Conservation (phyloP, 2,329 filamentous ascomycete genomes). For the Aureobasidium leucospermi region DNA sequence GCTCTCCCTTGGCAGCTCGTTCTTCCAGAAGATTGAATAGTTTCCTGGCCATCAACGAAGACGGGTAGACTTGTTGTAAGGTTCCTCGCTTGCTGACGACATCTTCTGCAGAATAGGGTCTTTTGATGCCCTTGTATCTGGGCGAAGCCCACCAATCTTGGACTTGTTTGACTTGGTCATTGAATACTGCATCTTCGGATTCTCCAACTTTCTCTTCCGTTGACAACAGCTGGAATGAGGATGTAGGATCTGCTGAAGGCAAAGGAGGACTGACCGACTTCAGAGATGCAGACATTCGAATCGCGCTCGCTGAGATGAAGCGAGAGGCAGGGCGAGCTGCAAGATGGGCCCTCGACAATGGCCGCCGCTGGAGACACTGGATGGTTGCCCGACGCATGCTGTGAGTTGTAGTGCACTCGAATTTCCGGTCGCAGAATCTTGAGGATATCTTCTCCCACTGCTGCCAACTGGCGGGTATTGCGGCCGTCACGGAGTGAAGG, state of each 20-base stretch:
- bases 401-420: not conserved
- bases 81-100: constrained; percentile 90
- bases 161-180: constrained; percentile 76
- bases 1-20: constrained; percentile 68
- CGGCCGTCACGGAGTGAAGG: not conserved
- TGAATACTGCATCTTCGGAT: constrained; percentile 78
- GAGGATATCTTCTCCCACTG: not conserved
- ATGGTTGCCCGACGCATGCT: constrained; percentile 16
- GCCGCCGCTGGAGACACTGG: constrained; percentile 22
- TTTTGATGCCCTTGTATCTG: constrained; percentile 80
- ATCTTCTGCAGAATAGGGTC: constrained; percentile 83
- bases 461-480: not conserved
- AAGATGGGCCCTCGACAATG: constrained; percentile 16
- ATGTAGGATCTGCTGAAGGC: constrained; percentile 55
- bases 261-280: constrained; percentile 54
- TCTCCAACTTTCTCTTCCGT: constrained; percentile 68
- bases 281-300: constrained; percentile 43
- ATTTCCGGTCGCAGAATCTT: not conserved
- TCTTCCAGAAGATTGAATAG: constrained; percentile 83
- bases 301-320: constrained; percentile 20
- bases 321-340: constrained; percentile 18
- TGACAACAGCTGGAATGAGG: constrained; percentile 79
- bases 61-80: constrained; percentile 79
- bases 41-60: constrained; percentile 90
- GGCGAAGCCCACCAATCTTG: constrained; percentile 85